Percentiles rank a stretch among this genome's conserved stretches.
phyloP scores from a whole-genome alignment of 1,284 basidiomycete species.

The Ceratobasidium sp. region DNA sequence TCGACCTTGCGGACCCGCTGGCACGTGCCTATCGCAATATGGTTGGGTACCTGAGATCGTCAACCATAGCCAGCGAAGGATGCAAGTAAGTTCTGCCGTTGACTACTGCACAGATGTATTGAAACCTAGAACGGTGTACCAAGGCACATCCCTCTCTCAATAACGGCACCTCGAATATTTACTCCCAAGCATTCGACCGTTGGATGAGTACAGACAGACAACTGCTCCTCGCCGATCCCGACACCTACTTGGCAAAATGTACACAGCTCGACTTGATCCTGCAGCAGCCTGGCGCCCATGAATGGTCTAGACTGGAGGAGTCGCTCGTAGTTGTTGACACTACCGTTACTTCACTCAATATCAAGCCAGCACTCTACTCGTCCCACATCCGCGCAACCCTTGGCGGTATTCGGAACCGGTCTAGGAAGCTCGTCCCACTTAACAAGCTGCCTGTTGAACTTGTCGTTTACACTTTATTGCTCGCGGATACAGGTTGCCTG shows the following conservation, averaged over 20 bases:
- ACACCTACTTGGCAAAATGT: not conserved
- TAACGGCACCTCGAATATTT: not conserved
- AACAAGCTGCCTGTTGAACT: not conserved
- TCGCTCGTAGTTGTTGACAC: not conserved
- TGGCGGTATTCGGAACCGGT: not conserved
- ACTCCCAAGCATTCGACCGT: not conserved
- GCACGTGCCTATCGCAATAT: too few relatives aligned
- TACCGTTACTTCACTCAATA: not conserved
- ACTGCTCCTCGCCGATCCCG: not conserved
- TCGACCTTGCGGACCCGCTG: too few relatives aligned
- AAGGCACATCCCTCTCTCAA: not conserved
- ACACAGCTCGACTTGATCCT: not conserved
- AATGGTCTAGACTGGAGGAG: not conserved
- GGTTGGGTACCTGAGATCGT: too few relatives aligned
- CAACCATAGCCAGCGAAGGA: too few relatives aligned
- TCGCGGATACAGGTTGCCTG: not conserved
- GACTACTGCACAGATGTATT: too few relatives aligned
- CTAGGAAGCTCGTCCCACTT: not conserved
- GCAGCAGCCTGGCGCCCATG: not conserved
- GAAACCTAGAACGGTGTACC: not conserved
- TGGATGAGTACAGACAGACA: not conserved
- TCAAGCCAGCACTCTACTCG: not conserved
- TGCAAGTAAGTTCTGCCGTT: too few relatives aligned
- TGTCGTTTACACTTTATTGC: not conserved
- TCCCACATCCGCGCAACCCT: not conserved